Base-by-base conservation (phyloP, 371 early-diverging fungal species). In the Rhizopus microsporus region DNA sequence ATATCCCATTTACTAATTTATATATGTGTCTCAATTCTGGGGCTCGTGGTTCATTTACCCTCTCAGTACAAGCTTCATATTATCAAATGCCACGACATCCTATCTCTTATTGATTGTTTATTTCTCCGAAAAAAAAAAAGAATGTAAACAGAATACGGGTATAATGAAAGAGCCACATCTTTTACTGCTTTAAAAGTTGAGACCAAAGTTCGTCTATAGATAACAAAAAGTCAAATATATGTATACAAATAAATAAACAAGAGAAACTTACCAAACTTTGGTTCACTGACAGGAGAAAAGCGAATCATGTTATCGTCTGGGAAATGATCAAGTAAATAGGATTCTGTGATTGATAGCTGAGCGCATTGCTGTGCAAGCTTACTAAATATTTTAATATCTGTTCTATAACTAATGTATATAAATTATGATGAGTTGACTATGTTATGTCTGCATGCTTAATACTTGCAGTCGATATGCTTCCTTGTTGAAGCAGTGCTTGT, bases 281-380 rank as follows among this genome's bases (percentile, higher is more conserved):
- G 57, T 17, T 86, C 85, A 37, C 62, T 75, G 17, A 86, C 50
- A 8, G 80, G 76, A 16, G 80, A 76, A 45, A 88, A 85, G 31
- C 71, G 71, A 52, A 88, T 86, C 49, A 84, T 63, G 57, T 87
- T 86, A 58, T 82, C 75, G 50, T 78, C 82, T 12, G 81, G 82
- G 43, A 78, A 77, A 54, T 84, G 78, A 34, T 88, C 88, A 60
- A 81, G 92, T 0, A 92, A 65, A 42, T 83, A 85, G 0, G 85
- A 84, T 46, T 91, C 90, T 5, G 88, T 82, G 15, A 83, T 82
- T 4, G 92, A 91, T 6, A 90, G 70, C 58, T 88, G 84, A 3
- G 94, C 90, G 56, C 91, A 89, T 63, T 94, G 92, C 32, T 87
- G 83, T 7, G 94, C 88, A 49, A 94, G 62, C 55, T 84, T 84